Evolutionary conservation across 768 basidiomycete genomes (phyloP).

Genomic region (Kondoa malvinella): DNA sequence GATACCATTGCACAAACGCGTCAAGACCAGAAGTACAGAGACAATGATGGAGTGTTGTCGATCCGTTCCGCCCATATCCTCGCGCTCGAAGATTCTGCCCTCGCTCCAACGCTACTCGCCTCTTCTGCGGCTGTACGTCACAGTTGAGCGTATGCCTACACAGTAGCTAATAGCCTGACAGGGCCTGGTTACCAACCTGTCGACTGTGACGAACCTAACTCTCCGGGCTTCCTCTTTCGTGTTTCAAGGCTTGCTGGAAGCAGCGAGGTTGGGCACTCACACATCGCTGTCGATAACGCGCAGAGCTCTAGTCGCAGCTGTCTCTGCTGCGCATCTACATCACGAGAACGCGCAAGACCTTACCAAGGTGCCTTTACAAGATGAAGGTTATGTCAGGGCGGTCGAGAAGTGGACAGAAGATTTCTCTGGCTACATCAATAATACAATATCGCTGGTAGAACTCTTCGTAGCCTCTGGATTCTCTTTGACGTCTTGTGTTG

Average conservation of each 20-base stretch:
- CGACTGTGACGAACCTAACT: too few species aligned
- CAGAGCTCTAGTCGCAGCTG: constrained; percentile 29
- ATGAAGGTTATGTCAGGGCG: constrained; percentile 29
- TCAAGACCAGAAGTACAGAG: too few species aligned
- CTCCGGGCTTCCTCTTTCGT: too few species aligned
- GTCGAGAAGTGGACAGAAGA: constrained; percentile 34
- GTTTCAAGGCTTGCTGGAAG: constrained; percentile 27
- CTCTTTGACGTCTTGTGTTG: constrained; percentile 30
- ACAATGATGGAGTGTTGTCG: too few species aligned
- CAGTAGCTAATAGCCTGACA: too few species aligned
- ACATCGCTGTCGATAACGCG: constrained; percentile 29
- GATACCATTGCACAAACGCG: background rate
- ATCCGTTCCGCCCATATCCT: background rate
- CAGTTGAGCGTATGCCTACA: background rate
- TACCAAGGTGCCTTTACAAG: background rate
- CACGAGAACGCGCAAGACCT: background rate
- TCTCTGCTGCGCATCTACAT: background rate
- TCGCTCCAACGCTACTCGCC: background rate
- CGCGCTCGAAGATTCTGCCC: background rate
- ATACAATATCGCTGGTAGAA: constrained; percentile 34
- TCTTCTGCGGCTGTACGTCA: too few species aligned
- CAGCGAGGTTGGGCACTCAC: constrained; percentile 26
- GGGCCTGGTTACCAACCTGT: too few species aligned
- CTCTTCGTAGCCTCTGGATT: constrained; percentile 35
- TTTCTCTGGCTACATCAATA: constrained; percentile 33